Base-by-base conservation (phyloP, 768 basidiomycete genomes). In the Fomitopsis serialis region DNA sequence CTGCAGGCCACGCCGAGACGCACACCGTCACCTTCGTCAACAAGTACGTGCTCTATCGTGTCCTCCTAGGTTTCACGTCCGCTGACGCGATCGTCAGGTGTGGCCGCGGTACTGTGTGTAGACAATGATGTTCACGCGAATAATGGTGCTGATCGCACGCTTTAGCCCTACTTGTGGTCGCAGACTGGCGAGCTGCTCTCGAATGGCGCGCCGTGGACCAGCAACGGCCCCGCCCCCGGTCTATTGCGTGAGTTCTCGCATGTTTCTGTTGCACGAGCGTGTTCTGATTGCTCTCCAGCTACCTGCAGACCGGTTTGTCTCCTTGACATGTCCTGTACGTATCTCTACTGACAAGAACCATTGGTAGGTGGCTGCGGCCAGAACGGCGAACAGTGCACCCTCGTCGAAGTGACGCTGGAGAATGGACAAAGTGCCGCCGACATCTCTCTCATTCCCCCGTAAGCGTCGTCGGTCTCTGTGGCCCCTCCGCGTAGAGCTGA, bases 361-460 rank as follows among this genome's bases (percentile, higher is more conserved):
- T 11, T 7, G 35, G 13, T 36, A 76, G 77, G 74, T 42, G 13
- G 37, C 10, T 78, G 77, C 50, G 37, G 52, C 2, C 48, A 54
- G 32, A 78, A 78, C 51, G 76, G 75, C 48, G 76, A 78, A 58
- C 51, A 63, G 1, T 78, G 78, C 54, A 66, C 66, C 2, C 62
- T 75, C 7, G 17, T 78, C 25, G 77, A 78, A 58, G 68, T 62
- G 58, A 76, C 72, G 3, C 66, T 78, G 53, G 59, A 60, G 53
- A 75, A 78, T 52, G 67, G 72, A 54, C 74, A 73, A 10, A 75
- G 75, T 21, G 70, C 67, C 37, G 59, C 66, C 7, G 77, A 78
- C 54, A 59, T 78, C 42, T 71, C 78, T 54, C 66, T 79, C 48
- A 76, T 79, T 50, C 11, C 53, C 1, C 71, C 70, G 72, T 76